These are phyloP conservation scores for Leishmania aethiopica DNA, from an alignment of 208 protist genomes.

Conservation along the genomic window DNA sequence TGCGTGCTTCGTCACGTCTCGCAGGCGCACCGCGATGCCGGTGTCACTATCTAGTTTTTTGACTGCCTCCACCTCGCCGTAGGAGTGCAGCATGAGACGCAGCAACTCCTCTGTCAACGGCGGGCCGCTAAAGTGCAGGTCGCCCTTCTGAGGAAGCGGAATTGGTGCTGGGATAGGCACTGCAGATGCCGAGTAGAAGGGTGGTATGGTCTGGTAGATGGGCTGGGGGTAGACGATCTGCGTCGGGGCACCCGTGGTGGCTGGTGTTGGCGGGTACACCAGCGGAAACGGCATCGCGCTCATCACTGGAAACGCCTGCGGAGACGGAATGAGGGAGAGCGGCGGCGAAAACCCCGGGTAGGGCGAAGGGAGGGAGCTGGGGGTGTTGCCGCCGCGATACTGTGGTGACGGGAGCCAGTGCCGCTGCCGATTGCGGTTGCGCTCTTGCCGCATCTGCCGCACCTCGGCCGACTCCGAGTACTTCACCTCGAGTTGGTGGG, in stretches of 20 bases:
- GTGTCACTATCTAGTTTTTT: conserved; percentile 47
- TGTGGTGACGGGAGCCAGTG: conserved; percentile 75
- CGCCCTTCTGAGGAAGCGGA: conserved; percentile 63
- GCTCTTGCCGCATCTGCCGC: conserved; percentile 85
- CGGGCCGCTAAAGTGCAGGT: conserved; percentile 70
- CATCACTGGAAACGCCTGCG: conserved; percentile 54
- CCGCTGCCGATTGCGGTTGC: conserved; percentile 82
- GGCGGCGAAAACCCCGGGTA: conserved; percentile 34
- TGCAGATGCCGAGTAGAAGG: conserved; percentile 28
- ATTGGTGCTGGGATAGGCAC: conserved; percentile 37
- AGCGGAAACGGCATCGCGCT: conserved; percentile 51
- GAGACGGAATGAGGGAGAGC: conserved; percentile 59
- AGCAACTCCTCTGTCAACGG: conserved; percentile 63
- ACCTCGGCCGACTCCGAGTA: conserved; percentile 85
- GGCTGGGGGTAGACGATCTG: conserved; percentile 57
- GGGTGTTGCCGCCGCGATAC: conserved; percentile 46
- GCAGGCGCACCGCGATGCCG: conserved; percentile 65
- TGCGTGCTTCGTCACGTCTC: conserved; percentile 48
- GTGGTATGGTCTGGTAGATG: conserved; percentile 25
- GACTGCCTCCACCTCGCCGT: conserved; percentile 60
- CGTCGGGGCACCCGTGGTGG: conserved; percentile 28
- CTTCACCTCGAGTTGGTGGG: conserved; percentile 78
- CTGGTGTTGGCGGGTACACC: conserved; percentile 47
- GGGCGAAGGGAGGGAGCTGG: conserved; percentile 29
- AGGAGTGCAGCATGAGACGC: conserved; percentile 64